Evolutionary conservation across 495 filamentous ascomycete species (phyloP).

Genomic region (Aspergillus steynii): DNA sequence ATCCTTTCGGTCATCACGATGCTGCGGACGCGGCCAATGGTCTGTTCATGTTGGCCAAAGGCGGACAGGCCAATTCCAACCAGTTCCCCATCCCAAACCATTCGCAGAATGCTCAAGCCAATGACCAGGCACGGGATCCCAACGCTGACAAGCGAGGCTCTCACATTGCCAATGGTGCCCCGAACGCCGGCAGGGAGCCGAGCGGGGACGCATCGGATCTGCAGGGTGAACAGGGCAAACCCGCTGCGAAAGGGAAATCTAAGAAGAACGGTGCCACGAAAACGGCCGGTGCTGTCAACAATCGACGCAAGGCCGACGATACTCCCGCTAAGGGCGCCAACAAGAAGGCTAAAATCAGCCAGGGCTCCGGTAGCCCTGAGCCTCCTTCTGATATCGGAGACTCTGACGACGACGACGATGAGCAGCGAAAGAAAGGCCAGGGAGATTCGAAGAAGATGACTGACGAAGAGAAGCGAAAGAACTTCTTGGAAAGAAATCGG

Average conservation of each 20-base stretch:
- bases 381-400: slow-evolving; percentile 56
- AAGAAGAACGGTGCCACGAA: slow-evolving; percentile 64
- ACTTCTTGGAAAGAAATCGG: slow-evolving; percentile 96
- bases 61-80: slow-evolving; percentile 51
- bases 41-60: slow-evolving; percentile 83
- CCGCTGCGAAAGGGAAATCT: slow-evolving; percentile 63
- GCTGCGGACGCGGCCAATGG: slow-evolving; percentile 94
- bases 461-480: slow-evolving; percentile 97
- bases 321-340: slow-evolving; percentile 59
- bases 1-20: slow-evolving; percentile 80
- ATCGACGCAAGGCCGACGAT: slow-evolving; percentile 84
- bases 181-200: slow-evolving; percentile 53
- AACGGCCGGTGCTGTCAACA: slow-evolving; percentile 45
- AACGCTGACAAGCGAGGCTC: slow-evolving; percentile 30
- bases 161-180: slow-evolving; percentile 35
- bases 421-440: slow-evolving; percentile 43
- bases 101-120: slow-evolving; percentile 41
- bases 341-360: slow-evolving; percentile 72
- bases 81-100: slow-evolving; percentile 56
- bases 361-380: slow-evolving; percentile 47
- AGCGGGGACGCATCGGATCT: slow-evolving; percentile 70
- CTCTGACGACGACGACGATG: slow-evolving; percentile 57
- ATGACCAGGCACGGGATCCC: slow-evolving; percentile 33
- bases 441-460: slow-evolving; percentile 83
- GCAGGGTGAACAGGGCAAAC: slow-evolving; percentile 66